Conservation (phyloP, 1,284 basidiomycete species). For the Ceratorhiza oryzae-sativae region DNA sequence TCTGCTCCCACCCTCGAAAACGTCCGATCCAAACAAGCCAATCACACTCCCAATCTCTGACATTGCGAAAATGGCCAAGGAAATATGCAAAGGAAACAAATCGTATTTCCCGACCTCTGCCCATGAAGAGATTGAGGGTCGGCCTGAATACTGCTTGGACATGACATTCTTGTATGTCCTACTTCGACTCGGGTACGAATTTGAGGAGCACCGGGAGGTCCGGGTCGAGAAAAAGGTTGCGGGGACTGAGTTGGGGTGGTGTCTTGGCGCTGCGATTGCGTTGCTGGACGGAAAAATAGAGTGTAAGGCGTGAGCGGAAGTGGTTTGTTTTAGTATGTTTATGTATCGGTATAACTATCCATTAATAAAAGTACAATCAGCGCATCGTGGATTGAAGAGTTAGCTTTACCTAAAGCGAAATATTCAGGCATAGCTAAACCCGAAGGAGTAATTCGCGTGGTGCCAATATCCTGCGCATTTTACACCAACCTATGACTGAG, state of each 20-base stretch:
- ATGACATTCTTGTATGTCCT: conserved; percentile 94
- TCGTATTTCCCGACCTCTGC: conserved; percentile 5
- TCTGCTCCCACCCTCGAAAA: conserved; percentile 60
- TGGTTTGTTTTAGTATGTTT: neutral
- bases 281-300: conserved; percentile 53
- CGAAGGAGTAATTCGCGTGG: no score
- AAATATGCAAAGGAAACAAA: conserved; percentile 72
- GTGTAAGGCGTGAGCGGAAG: conserved; percentile 30
- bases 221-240: conserved; percentile 87
- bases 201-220: conserved; percentile 70
- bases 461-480: no score
- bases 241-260: conserved; percentile 96
- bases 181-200: conserved; percentile 84
- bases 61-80: conserved; percentile 69
- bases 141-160: conserved; percentile 96
- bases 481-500: no score
- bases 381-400: neutral
- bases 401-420: no score
- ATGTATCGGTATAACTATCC: conserved; percentile 20
- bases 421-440: no score
- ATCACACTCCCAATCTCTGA: conserved; percentile 62
- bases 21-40: conserved; percentile 43
- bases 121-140: conserved; percentile 71
- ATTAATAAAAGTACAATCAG: neutral
- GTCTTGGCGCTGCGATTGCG: conserved; percentile 82